Evolutionary conservation across 352 stramenopile species (phyloP).

Genomic region (Globisporangium parvum): DNA sequence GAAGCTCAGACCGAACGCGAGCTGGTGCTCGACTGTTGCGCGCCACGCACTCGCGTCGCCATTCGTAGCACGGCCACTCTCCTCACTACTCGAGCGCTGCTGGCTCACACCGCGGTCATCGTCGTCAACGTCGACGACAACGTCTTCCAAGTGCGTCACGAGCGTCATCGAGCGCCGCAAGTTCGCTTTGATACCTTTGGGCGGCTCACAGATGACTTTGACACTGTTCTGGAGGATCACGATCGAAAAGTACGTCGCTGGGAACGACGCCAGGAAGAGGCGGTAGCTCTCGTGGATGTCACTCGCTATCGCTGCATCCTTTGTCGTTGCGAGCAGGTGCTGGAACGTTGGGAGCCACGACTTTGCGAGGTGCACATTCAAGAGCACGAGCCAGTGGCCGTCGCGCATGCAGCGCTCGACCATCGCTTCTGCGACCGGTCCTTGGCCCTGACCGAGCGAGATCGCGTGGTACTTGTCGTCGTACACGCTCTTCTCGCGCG

Average conservation of each 20-base stretch:
- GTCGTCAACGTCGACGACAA: not conserved
- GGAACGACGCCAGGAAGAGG: slow-evolving; percentile 66
- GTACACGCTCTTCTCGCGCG: slow-evolving; percentile 25
- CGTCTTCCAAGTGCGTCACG: slow-evolving; percentile 9
- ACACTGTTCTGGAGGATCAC: slow-evolving; percentile 66
- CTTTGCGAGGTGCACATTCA: slow-evolving; percentile 74
- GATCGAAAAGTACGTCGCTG: slow-evolving; percentile 63
- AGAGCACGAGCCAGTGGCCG: slow-evolving; percentile 63
- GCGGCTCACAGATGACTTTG: slow-evolving; percentile 77
- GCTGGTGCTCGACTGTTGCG: slow-evolving; percentile 32
- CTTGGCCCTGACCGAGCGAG: slow-evolving; percentile 75
- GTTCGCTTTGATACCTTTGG: slow-evolving; percentile 68
- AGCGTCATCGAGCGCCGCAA: slow-evolving; percentile 61
- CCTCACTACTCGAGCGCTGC: not conserved
- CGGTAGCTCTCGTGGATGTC: slow-evolving; percentile 55
- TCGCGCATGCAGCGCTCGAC: slow-evolving; percentile 38
- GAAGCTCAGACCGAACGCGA: slow-evolving; percentile 70
- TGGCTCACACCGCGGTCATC: not conserved
- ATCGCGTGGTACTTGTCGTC: slow-evolving; percentile 47
- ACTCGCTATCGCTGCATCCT: slow-evolving; percentile 18
- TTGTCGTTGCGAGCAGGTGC: slow-evolving; percentile 26
- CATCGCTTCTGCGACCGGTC: slow-evolving; percentile 52
- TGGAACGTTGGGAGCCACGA: slow-evolving; percentile 74
- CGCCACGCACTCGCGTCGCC: slow-evolving; percentile 7
- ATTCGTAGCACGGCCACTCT: not conserved